Conservation (phyloP, 805 yeast genomes). For the Ogataea glucozyma region DNA sequence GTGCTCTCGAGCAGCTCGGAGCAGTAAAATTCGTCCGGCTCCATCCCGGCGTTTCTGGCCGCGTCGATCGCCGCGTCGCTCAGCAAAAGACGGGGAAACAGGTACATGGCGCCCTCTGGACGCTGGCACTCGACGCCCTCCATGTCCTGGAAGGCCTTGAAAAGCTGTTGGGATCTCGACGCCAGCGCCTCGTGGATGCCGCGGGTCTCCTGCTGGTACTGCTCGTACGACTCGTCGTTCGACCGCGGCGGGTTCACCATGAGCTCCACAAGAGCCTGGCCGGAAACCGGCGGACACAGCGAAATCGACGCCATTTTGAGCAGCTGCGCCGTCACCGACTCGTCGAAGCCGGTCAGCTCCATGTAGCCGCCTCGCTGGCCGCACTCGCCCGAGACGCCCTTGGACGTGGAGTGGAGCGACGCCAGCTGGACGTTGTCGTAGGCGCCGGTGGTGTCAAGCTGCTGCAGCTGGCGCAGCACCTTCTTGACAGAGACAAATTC, state of each 20-base stretch:
- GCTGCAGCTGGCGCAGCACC: slow-evolving; percentile 66
- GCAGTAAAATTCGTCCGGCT: slow-evolving; percentile 89
- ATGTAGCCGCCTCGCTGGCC: slow-evolving; percentile 99
- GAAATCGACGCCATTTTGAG: slow-evolving; percentile 88
- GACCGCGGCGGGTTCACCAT: slow-evolving; percentile 88
- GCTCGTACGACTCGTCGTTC: slow-evolving; percentile 74
- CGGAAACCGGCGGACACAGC: slow-evolving; percentile 91
- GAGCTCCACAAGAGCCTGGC: slow-evolving; percentile 89
- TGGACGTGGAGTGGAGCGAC: slow-evolving; percentile 94
- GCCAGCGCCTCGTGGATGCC: slow-evolving; percentile 63
- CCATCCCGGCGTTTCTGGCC: slow-evolving; percentile 56
- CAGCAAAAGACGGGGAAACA: slow-evolving; percentile 78
- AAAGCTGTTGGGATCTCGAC: slow-evolving; percentile 63
- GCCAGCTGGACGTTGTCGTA: slow-evolving; percentile 82
- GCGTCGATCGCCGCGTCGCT: slow-evolving; percentile 61
- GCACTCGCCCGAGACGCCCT: slow-evolving; percentile 97
- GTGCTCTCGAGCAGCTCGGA: slow-evolving; percentile 77
- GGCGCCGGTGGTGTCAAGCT: slow-evolving; percentile 47
- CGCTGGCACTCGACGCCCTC: slow-evolving; percentile 82
- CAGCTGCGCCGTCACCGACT: slow-evolving; percentile 67
- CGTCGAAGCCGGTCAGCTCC: slow-evolving; percentile 83
- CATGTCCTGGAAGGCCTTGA: slow-evolving; percentile 70
- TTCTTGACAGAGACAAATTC: slow-evolving; percentile 83
- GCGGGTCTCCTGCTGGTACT: slow-evolving; percentile 61
- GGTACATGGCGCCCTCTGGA: slow-evolving; percentile 98